Base-by-base conservation (phyloP, 2,329 filamentous ascomycete species). In the Aspergillus latus region DNA sequence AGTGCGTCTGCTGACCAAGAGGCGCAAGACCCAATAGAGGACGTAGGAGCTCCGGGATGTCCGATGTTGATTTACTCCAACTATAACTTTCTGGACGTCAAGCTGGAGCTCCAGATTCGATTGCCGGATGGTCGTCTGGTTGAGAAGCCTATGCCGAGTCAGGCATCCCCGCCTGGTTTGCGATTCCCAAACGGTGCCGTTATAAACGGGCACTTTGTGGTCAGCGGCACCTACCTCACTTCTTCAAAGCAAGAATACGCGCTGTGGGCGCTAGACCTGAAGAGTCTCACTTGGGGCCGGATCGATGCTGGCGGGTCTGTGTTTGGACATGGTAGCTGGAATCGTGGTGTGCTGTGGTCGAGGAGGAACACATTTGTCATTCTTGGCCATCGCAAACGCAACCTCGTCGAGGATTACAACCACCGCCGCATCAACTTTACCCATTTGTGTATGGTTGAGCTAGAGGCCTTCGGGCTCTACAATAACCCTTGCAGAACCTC, bases 191-290 rank as follows among this genome's bases (percentile, higher is more conserved):
- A 97, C 62, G 94, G 94, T 30, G 94, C 92, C 42, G 86, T 99
- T 47, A 93, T 97, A 63, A 93, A 96, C 72, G 93, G 91, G 5
- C 90, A 97, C 71, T 97, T 99, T 67, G 92, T 99, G 43, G 93
- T 99, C 21, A 97, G 92, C 69, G 94, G 94, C 29, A 99, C 94
- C 0, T 97, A 97, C 70, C 82, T 99, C 56, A 99, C 94, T 0
- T 97, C 93, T 1, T 97, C 93, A 1, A 97, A 97, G 75, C 93
- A 97, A 70, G 94, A 99, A 72, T 99, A 97, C 74, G 93, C 94
- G 0, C 80, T 99, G 1, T 99, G 94, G 94, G 93, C 94, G 2
- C 77, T 99, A 47, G 92, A 99, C 68, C 76, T 99, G 54, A 86
- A 88, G 57, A 94, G 88, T 0, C 77, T 99, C 52, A 94, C 89